A percentile compares a stretch with the other conserved stretches of the same genome.
phyloP scores from a whole-genome alignment of 2,329 filamentous ascomycete genomes.

The Acrocalymma vagum region DNA sequence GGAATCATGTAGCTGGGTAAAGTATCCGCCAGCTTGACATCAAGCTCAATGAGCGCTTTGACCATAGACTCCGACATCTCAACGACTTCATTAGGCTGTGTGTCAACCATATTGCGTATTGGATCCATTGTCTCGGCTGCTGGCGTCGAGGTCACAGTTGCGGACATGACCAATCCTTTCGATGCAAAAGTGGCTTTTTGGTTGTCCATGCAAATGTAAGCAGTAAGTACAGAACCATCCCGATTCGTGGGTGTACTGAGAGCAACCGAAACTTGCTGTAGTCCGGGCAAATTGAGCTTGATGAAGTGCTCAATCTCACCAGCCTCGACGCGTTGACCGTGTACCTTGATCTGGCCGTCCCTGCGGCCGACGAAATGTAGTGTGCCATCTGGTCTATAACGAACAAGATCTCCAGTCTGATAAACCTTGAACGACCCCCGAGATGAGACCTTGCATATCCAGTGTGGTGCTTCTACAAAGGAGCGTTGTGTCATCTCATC shows the following conservation, averaged over 20 bases:
- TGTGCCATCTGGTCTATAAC: slow-evolving; percentile 13
- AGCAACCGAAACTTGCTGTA: slow-evolving; percentile 2
- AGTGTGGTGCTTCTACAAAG: slow-evolving; percentile 19
- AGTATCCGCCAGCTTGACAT: neutral
- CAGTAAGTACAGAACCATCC: too few relatives aligned
- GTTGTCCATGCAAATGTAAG: too few relatives aligned
- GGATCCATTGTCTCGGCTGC: too few relatives aligned
- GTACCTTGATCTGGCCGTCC: slow-evolving; percentile 14
- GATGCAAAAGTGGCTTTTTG: too few relatives aligned
- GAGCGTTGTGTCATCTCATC: slow-evolving; percentile 15
- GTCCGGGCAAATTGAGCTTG: slow-evolving; percentile 2
- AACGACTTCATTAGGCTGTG: too few relatives aligned
- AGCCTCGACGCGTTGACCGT: slow-evolving; percentile 4
- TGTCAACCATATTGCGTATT: too few relatives aligned
- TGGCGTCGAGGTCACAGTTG: too few relatives aligned
- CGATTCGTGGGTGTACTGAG: slow-evolving; percentile 1
- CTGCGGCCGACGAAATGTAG: slow-evolving; percentile 18
- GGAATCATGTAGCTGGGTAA: slow-evolving; percentile 49
- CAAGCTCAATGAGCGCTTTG: too few relatives aligned
- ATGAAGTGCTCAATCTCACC: slow-evolving; percentile 5
- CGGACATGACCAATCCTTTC: too few relatives aligned
- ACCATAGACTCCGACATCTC: too few relatives aligned
- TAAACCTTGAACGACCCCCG: slow-evolving; percentile 27
- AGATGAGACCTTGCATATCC: slow-evolving; percentile 11
- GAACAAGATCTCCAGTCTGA: slow-evolving; percentile 23